Evolutionary conservation across 192 early-diverging fungal genomes (phyloP).

Genomic region (Coemansia sp.): DNA sequence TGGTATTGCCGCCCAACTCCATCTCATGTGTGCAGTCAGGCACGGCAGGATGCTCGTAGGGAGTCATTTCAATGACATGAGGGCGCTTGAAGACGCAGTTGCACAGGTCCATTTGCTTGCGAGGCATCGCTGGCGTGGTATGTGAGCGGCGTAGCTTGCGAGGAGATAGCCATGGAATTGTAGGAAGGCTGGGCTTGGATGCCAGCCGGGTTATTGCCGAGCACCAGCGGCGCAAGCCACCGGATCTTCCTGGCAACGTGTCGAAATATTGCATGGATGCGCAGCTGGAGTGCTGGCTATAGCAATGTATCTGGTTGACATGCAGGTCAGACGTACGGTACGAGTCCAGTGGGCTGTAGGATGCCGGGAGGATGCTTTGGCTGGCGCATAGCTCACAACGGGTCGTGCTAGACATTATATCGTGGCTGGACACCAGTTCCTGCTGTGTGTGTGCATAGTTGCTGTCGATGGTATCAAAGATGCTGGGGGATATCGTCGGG

Average conservation of each 20-base stretch:
- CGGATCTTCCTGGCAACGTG: not conserved
- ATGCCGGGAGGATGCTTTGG: not conserved
- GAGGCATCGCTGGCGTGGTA: conserved; percentile 23
- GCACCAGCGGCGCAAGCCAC: conserved; percentile 27
- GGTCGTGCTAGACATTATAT: not conserved
- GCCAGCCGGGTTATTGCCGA: conserved; percentile 22
- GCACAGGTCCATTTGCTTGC: conserved; percentile 20
- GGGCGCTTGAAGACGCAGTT: conserved; percentile 21
- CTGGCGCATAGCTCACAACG: conserved; percentile 12
- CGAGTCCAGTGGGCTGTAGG: not conserved
- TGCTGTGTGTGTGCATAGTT: too few species aligned
- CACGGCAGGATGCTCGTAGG: too few species aligned
- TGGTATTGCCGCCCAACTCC: too few species aligned
- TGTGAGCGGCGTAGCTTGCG: conserved; percentile 27
- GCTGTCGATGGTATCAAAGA: conserved; percentile 30
- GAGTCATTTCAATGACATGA: too few species aligned
- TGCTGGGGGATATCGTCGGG: conserved; percentile 35
- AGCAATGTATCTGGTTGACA: not conserved
- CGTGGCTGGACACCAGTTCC: too few species aligned
- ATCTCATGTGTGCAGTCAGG: too few species aligned
- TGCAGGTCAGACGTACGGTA: conserved; percentile 1
- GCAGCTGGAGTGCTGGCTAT: too few species aligned
- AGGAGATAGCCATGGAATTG: not conserved
- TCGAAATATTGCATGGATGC: too few species aligned
- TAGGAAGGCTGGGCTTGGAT: not conserved